Evolutionary conservation across 345 rosid genomes (phyloP).

Genomic region (Camelina neglecta): DNA sequence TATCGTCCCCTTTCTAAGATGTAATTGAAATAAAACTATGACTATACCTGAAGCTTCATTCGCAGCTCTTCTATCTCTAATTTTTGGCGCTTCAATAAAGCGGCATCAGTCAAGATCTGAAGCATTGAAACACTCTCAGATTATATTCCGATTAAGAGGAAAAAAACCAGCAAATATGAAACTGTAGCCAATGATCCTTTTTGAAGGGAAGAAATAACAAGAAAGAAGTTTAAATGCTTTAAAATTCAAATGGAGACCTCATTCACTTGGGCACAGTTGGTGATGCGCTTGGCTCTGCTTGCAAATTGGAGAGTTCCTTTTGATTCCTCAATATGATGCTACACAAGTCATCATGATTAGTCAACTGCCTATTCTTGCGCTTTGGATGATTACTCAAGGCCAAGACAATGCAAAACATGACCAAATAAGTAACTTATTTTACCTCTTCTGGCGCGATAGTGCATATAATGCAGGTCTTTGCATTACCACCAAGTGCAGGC

Average conservation of each 20-base stretch:
- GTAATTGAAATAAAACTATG: background rate
- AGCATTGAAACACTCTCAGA: conserved; percentile 44
- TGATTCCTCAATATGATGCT: conserved; percentile 96
- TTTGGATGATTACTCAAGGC: background rate
- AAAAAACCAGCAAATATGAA: conserved; percentile 1
- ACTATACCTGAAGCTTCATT: conserved; percentile 79
- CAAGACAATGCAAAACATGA: conserved; percentile 1
- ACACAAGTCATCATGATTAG: conserved; percentile 19
- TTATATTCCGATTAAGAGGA: background rate
- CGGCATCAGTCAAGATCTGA: conserved; percentile 95
- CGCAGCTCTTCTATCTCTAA: conserved; percentile 92
- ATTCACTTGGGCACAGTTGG: conserved; percentile 96
- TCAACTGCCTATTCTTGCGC: background rate
- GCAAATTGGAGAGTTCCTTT: conserved; percentile 96
- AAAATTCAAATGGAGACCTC: conserved; percentile 57
- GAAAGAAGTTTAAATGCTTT: conserved; percentile 9
- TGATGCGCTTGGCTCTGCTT: conserved; percentile 93
- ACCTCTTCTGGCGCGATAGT: conserved; percentile 99
- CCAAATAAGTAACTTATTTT: conserved; percentile 16
- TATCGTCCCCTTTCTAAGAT: conserved; percentile 19
- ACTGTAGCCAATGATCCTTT: background rate
- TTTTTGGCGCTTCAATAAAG: conserved; percentile 88
- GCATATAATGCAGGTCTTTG: conserved; percentile 96
- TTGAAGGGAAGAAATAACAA: background rate
- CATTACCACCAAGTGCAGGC: conserved; percentile 98